Percentiles rank a stretch among this genome's conserved stretches.
Conservation (phyloP, 345 rosid genomes). For the Odontarrhena argentea region DNA sequence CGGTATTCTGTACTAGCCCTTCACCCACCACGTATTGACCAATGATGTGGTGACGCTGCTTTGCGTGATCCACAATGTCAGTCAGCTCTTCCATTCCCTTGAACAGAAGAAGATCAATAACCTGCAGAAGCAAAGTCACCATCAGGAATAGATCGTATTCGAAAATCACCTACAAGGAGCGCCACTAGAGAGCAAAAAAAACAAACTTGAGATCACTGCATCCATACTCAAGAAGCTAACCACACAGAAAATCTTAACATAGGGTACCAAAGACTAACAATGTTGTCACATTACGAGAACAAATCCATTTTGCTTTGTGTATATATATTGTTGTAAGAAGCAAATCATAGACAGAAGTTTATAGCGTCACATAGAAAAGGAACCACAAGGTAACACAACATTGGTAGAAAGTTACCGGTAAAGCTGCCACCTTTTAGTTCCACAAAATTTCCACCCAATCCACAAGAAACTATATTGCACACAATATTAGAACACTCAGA, state of each 20-base stretch:
- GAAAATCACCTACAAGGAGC: conserved; percentile 8
- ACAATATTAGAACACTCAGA: neutral
- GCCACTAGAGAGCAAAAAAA: neutral
- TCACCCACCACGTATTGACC: conserved; percentile 85
- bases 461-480: neutral
- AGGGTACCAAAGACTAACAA: conserved; percentile 9
- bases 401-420: conserved; percentile 7
- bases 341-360: conserved; percentile 6
- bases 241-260: conserved; percentile 4
- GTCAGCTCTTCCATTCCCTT: conserved; percentile 92
- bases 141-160: conserved; percentile 22
- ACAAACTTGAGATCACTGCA: conserved; percentile 9
- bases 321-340: neutral
- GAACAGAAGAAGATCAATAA: conserved; percentile 88
- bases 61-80: conserved; percentile 84
- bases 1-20: conserved; percentile 73
- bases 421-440: conserved; percentile 24
- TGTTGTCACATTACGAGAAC: conserved; percentile 10
- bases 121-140: conserved; percentile 53
- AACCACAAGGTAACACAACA: conserved; percentile 12
- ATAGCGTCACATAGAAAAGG: conserved; percentile 13
- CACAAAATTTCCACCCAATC: conserved; percentile 10
- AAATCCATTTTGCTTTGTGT: neutral
- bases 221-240: conserved; percentile 7
- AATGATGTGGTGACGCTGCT: conserved; percentile 95